phyloP scores from a whole-genome alignment of 305 asterid species.

The Solanum hybrid region DNA sequence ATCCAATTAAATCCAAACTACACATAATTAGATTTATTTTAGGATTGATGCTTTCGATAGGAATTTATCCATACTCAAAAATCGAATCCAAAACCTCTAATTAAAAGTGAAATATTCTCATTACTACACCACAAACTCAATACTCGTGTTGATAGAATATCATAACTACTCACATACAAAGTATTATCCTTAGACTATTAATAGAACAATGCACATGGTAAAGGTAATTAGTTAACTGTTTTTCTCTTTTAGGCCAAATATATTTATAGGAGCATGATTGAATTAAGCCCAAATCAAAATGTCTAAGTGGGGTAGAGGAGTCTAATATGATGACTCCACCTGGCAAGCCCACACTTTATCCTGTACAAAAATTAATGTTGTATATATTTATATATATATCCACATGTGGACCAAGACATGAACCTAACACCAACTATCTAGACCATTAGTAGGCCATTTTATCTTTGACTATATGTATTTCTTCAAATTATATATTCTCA shows the following conservation, averaged over 20 bases:
- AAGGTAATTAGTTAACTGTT: not conserved
- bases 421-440: constrained; percentile 13
- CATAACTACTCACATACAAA: not conserved
- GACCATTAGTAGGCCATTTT: constrained; percentile 6
- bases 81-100: rapidly evolving
- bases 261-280: not conserved
- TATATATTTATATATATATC: not conserved
- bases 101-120: too few species aligned
- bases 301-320: not conserved
- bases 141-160: not conserved
- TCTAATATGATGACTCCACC: not conserved
- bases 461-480: not conserved
- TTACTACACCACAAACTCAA: not conserved
- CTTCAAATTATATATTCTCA: not conserved
- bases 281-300: not conserved
- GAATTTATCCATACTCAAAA: too few species aligned
- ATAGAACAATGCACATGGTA: not conserved
- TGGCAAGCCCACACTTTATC: not conserved
- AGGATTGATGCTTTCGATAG: too few species aligned
- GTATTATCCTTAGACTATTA: not conserved
- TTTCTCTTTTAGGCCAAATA: not conserved
- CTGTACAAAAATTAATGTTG: not conserved
- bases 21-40: too few species aligned
- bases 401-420: not conserved
- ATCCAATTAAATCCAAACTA: rapidly evolving